Base-by-base conservation (phyloP, 805 yeast genomes). In the Saturnispora sanitii region DNA sequence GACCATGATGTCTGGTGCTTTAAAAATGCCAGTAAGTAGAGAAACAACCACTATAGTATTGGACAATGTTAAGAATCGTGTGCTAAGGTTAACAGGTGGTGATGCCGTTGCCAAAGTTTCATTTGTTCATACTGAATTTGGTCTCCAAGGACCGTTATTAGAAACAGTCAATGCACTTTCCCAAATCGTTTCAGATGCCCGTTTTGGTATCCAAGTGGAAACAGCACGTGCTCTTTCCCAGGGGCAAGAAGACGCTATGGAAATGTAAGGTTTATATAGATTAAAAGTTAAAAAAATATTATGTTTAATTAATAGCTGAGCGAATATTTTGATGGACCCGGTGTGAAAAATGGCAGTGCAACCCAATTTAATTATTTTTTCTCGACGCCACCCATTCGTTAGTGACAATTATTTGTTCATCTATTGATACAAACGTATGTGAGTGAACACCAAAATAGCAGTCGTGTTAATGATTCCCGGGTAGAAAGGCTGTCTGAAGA, bases 21-120 rank as follows among this genome's bases (percentile, higher is more conserved):
- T 68, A 9, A 54, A 69, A 16, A 61, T 79, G 20, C 71, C 74
- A 15, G 82, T 79, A 28, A 86, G 90, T 12, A 78, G 95, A 58
- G 94, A 83, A 61, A 69, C 78, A 46, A 66, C 83, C 33, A 87
- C 97, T 4, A 75, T 92, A 37, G 70, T 80, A 25, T 64, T 86
- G 41, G 60, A 65, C 18, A 61, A 68, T 35, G 60, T 64, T 5
- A 52, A 55, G 42, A 60, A 60, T 11, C 92, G 83, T 58, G 65
- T 82, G 15, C 60, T 88, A 42, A 74, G 95, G 57, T 69, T 90
- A 48, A 75, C 90, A 21, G 96, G 96, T 35, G 95, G 95, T 36
- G 59, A 67, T 29, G 68, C 71, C 51, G 68, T 79, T 20, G 70
- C 78, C 40, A 70, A 73, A 45, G 88, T 96, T 51, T 75, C 85